These are phyloP conservation scores for Calonectria fujianensis DNA, from an alignment of 2,329 filamentous ascomycete genomes.

Conservation along the genomic window DNA sequence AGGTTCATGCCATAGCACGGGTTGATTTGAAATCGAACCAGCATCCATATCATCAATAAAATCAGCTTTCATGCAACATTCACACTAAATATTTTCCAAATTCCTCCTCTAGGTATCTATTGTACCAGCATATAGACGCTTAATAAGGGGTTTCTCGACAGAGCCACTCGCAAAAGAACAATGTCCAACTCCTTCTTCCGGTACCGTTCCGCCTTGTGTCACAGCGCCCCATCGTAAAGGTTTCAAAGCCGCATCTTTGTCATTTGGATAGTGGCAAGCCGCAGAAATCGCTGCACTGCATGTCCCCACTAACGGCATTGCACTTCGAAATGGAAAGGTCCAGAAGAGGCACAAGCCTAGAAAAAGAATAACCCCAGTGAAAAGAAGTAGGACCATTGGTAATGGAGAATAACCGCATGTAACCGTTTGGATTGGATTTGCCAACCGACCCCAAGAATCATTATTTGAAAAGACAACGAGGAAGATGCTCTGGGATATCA, in stretches of 20 bases:
- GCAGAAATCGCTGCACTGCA: conserved; percentile 16
- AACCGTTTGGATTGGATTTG: background rate
- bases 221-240: background rate
- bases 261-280: background rate
- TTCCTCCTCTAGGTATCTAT: background rate
- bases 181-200: background rate
- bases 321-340: background rate
- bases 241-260: background rate
- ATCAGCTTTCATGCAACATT: background rate
- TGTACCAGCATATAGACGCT: background rate
- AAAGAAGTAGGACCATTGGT: background rate
- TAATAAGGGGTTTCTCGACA: background rate
- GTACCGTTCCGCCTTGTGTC: background rate
- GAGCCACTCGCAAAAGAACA: background rate
- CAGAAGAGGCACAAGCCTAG: background rate
- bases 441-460: background rate
- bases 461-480: background rate
- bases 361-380: background rate
- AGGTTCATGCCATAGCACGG: no score
- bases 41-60: no score
- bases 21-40: no score
- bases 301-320: background rate
- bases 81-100: background rate
- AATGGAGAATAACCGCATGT: conserved; percentile 19
- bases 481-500: conserved; percentile 32